Conservation (phyloP, 176 grass and related monocot genomes). For the Otatea glauca region DNA sequence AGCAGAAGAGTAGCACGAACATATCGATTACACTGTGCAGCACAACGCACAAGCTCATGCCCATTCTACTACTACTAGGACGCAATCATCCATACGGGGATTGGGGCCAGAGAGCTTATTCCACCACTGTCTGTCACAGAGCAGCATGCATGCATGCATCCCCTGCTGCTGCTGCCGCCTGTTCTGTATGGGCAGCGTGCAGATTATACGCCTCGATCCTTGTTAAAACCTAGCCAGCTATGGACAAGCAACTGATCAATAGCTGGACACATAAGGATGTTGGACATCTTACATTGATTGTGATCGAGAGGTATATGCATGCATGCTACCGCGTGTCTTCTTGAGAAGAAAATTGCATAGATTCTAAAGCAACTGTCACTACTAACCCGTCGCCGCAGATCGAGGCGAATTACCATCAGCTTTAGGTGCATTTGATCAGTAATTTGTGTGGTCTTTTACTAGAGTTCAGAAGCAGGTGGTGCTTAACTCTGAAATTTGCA, state of each 20-base stretch:
- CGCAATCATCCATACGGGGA: neutral
- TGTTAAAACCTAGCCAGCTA: neutral
- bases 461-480: neutral
- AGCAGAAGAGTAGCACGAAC: neutral
- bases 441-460: neutral
- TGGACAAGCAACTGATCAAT: neutral
- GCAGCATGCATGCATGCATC: conserved; percentile 15
- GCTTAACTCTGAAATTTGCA: neutral
- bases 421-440: neutral
- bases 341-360: neutral
- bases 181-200: conserved; percentile 4
- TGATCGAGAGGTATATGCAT: neutral
- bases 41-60: neutral
- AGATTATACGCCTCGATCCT: neutral
- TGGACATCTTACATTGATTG: neutral
- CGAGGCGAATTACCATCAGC: neutral
- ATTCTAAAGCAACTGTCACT: neutral
- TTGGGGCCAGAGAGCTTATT: neutral
- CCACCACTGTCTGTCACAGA: neutral
- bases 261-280: neutral
- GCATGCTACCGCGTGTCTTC: neutral
- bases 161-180: neutral
- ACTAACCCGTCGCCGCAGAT: neutral
- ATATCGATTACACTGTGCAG: neutral
- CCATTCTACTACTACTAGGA: neutral